Conservation (phyloP, 768 basidiomycete genomes). For the Leucosporidium scottii region DNA sequence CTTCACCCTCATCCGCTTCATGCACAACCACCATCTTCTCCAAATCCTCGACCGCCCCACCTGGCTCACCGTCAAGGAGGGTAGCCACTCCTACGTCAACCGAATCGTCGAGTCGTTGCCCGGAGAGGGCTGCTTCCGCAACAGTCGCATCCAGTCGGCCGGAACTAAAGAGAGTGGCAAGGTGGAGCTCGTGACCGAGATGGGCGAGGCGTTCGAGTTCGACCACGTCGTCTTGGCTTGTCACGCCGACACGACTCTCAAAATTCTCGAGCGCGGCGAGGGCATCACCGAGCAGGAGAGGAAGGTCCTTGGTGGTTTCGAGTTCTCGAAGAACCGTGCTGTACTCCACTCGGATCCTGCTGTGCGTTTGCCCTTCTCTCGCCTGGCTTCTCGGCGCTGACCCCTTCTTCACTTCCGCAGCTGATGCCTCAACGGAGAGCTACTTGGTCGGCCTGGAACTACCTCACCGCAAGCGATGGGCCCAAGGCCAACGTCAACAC, state of each 20-base stretch:
- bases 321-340: conserved; percentile 63
- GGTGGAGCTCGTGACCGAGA: conserved; percentile 48
- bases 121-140: conserved; percentile 39
- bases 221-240: conserved; percentile 69
- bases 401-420: conserved; percentile 41
- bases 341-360: conserved; percentile 59
- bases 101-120: conserved; percentile 56
- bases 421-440: conserved; percentile 58
- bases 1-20: conserved; percentile 60
- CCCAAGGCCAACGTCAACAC: conserved; percentile 52
- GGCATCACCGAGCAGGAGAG: conserved; percentile 53
- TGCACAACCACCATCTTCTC: conserved; percentile 67
- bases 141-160: conserved; percentile 53
- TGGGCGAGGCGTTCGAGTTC: conserved; percentile 49
- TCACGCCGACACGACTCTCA: conserved; percentile 60
- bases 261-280: conserved; percentile 38
- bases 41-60: conserved; percentile 63
- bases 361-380: conserved; percentile 44
- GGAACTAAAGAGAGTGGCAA: conserved; percentile 47
- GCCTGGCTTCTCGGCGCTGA: not conserved
- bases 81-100: conserved; percentile 58
- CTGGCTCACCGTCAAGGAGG: conserved; percentile 66
- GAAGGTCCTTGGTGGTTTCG: conserved; percentile 53
- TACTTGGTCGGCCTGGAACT: conserved; percentile 77
- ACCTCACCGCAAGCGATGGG: conserved; percentile 52